Percentiles rank a stretch among this genome's conserved stretches.
Conservation (phyloP, 805 yeast genomes). For the Hanseniaspora lindneri region DNA sequence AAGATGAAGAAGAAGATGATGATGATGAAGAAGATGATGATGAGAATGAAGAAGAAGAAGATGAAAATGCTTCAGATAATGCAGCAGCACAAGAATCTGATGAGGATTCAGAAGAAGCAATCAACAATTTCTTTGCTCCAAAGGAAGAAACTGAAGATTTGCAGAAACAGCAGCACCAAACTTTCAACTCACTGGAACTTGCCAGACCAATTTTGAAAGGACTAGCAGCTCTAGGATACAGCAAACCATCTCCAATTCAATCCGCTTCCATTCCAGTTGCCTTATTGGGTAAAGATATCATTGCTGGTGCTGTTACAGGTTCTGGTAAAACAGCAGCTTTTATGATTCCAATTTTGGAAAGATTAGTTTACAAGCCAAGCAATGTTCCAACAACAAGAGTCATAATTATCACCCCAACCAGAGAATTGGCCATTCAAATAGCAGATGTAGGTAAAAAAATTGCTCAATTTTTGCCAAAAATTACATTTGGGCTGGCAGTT, state of each 20-base stretch:
- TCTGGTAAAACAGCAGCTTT: constrained; percentile 99
- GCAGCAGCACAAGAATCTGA: constrained; percentile 21
- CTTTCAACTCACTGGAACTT: constrained; percentile 65
- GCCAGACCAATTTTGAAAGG: constrained; percentile 89
- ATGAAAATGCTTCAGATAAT: neutral
- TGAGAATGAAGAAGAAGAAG: constrained; percentile 28
- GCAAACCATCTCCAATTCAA: constrained; percentile 90
- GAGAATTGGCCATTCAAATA: constrained; percentile 95
- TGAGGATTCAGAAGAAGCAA: constrained; percentile 55
- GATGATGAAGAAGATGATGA: constrained; percentile 26
- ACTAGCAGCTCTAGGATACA: constrained; percentile 64
- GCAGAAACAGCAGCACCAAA: constrained; percentile 41
- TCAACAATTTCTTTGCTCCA: constrained; percentile 63
- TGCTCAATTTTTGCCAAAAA: constrained; percentile 59
- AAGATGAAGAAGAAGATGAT: constrained; percentile 26
- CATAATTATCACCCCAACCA: constrained; percentile 83
- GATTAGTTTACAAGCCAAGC: constrained; percentile 78
- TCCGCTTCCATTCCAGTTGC: constrained; percentile 89
- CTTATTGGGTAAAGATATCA: constrained; percentile 84
- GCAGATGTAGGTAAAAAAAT: constrained; percentile 83
- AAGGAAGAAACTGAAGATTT: constrained; percentile 43
- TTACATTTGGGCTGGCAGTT: constrained; percentile 88
- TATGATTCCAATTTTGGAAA: constrained; percentile 88
- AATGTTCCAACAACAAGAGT: constrained; percentile 83
- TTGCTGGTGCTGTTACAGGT: constrained; percentile 99